These are phyloP conservation scores for Flaveria floridana DNA, from an alignment of 140 eudicot genomes.

Conservation along the genomic window DNA sequence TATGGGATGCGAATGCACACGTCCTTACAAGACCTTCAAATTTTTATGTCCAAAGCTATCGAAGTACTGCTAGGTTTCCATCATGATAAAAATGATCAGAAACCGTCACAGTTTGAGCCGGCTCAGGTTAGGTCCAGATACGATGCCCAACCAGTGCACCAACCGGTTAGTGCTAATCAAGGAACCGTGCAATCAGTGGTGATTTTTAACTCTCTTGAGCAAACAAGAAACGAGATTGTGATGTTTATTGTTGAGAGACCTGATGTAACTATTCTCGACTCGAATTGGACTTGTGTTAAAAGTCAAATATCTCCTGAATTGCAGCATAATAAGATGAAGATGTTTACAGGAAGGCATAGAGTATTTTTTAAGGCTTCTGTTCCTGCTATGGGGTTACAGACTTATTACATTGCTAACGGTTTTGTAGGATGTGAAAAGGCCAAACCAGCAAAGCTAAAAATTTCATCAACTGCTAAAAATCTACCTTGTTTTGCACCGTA, in stretches of 20 bases:
- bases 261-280: slow-evolving; percentile 83
- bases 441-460: slow-evolving; percentile 62
- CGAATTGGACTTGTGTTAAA: slow-evolving; percentile 91
- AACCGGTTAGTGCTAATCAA: slow-evolving; percentile 55
- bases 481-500: slow-evolving; percentile 65
- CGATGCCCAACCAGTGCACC: slow-evolving; percentile 77
- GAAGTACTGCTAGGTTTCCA: slow-evolving; percentile 78
- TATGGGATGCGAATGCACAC: slow-evolving; percentile 91
- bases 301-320: slow-evolving; percentile 95
- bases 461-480: slow-evolving; percentile 31
- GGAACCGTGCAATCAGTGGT: slow-evolving; percentile 83
- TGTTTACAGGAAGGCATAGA: slow-evolving; percentile 78
- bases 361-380: slow-evolving; percentile 81
- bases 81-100: slow-evolving; percentile 66
- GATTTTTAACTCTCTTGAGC: slow-evolving; percentile 76
- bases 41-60: slow-evolving; percentile 89
- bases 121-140: slow-evolving; percentile 70
- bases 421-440: slow-evolving; percentile 63
- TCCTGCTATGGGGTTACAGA: slow-evolving; percentile 87
- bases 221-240: slow-evolving; percentile 80
- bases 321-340: slow-evolving; percentile 49
- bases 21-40: slow-evolving; percentile 76
- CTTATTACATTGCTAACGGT: slow-evolving; percentile 81
- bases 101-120: slow-evolving; percentile 70
- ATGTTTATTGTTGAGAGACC: slow-evolving; percentile 82